A percentile compares a stretch with the other conserved stretches of the same genome.
Evolutionary conservation across 441 rosid genomes (phyloP).

Genomic region (Populus hybrid): DNA sequence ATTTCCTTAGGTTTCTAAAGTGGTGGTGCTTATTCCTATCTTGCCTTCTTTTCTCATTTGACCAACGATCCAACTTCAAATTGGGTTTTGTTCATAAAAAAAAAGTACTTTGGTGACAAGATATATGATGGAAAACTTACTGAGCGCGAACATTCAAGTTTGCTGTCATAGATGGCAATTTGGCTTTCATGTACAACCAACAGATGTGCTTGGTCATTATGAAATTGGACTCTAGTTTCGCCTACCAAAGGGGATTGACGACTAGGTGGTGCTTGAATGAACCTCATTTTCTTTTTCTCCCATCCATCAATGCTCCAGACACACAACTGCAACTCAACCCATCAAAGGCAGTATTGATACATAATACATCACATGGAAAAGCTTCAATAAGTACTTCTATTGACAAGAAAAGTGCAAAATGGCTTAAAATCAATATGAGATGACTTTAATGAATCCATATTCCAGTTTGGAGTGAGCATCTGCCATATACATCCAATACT

Average conservation of each 20-base stretch:
- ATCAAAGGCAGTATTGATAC: not conserved
- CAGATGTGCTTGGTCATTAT: conserved; percentile 60
- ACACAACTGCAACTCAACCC: conserved; percentile 39
- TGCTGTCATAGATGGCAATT: conserved; percentile 58
- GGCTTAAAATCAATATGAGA: not conserved
- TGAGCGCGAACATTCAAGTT: conserved; percentile 60
- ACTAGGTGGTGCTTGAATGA: conserved; percentile 55
- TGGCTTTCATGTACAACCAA: conserved; percentile 72
- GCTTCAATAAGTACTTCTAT: not conserved
- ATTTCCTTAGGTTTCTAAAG: not conserved
- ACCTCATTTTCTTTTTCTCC: conserved; percentile 69
- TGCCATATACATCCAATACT: not conserved
- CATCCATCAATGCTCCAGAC: conserved; percentile 69
- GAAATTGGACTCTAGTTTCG: conserved; percentile 77
- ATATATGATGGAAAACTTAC: conserved; percentile 36
- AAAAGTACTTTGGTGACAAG: not conserved
- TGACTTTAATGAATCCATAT: not conserved
- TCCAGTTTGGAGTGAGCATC: not conserved
- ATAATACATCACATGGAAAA: conserved; percentile 1
- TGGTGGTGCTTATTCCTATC: not conserved
- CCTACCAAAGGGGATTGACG: conserved; percentile 50
- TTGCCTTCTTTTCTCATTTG: not conserved
- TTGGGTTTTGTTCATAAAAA: not conserved
- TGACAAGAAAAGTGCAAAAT: not conserved
- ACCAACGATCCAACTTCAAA: not conserved